phyloP scores from a whole-genome alignment of 2,329 filamentous ascomycete genomes.

The Calonectria hawksworthii region DNA sequence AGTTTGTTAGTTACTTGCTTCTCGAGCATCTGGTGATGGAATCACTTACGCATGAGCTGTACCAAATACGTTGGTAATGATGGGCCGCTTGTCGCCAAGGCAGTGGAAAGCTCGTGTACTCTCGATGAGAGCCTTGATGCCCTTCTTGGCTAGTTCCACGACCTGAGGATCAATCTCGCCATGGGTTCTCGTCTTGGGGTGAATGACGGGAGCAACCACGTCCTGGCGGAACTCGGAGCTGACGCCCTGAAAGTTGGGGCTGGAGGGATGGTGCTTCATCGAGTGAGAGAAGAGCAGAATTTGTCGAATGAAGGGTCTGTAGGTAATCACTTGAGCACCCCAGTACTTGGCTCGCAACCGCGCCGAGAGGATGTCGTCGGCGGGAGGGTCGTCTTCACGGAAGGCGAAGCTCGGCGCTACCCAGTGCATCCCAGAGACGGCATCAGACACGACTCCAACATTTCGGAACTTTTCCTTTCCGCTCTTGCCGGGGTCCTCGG shows the following conservation, averaged over 20 bases:
- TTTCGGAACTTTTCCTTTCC: slow-evolving; percentile 58
- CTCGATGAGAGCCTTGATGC: slow-evolving; percentile 81
- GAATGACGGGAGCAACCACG: slow-evolving; percentile 54
- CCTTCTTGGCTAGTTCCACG: slow-evolving; percentile 69
- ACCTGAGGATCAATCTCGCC: slow-evolving; percentile 61
- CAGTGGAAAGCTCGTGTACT: slow-evolving; percentile 87
- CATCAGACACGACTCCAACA: slow-evolving; percentile 61
- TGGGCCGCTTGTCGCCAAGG: slow-evolving; percentile 74
- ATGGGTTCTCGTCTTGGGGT: slow-evolving; percentile 52
- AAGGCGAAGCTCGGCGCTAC: slow-evolving; percentile 68
- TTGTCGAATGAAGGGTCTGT: slow-evolving; percentile 79
- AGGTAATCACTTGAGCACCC: slow-evolving; percentile 90
- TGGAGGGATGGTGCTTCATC: slow-evolving; percentile 51
- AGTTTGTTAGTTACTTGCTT: slow-evolving; percentile 28
- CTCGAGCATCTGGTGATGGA: not conserved
- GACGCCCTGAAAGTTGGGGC: slow-evolving; percentile 49
- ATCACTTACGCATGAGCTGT: slow-evolving; percentile 93
- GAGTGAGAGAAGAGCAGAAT: slow-evolving; percentile 65
- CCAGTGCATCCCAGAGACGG: slow-evolving; percentile 59
- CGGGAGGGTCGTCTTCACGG: slow-evolving; percentile 77
- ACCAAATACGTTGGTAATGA: slow-evolving; percentile 96
- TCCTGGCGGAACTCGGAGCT: slow-evolving; percentile 54
- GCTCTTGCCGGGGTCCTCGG: slow-evolving; percentile 52
- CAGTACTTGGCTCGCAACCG: slow-evolving; percentile 94
- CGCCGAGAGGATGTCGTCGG: slow-evolving; percentile 83